A percentile compares a stretch with the other conserved stretches of the same genome.
Conservation (phyloP, 306 rosid species). For the Neltuma alba region DNA sequence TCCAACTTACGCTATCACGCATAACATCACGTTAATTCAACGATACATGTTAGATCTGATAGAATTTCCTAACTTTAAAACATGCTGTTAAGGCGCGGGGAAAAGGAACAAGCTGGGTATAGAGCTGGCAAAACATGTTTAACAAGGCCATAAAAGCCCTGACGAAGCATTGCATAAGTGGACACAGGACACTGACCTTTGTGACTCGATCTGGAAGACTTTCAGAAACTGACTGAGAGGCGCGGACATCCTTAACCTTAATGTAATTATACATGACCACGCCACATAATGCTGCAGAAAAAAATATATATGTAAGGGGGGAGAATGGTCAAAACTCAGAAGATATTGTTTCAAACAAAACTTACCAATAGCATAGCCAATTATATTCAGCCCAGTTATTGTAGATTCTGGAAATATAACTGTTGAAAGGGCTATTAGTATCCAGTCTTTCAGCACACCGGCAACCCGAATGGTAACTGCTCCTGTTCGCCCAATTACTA, state of each 20-base stretch:
- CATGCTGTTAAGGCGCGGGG: not conserved
- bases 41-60: not conserved
- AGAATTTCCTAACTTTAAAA: not conserved
- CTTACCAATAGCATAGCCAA: conserved; percentile 92
- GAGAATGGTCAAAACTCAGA: not conserved
- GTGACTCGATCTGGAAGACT: conserved; percentile 64
- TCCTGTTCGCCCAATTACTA: conserved; percentile 95
- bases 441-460: conserved; percentile 97
- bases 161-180: conserved; percentile 26
- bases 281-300: conserved; percentile 77
- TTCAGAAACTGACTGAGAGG: conserved; percentile 67
- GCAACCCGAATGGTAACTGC: conserved; percentile 95
- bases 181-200: conserved; percentile 52
- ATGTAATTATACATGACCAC: conserved; percentile 93
- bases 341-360: conserved; percentile 23
- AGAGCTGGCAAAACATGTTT: conserved; percentile 11
- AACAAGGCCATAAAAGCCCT: not conserved
- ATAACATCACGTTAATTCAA: conserved; percentile 8
- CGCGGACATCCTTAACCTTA: conserved; percentile 90
- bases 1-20: not conserved
- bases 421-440: conserved; percentile 92
- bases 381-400: conserved; percentile 84
- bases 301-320: conserved; percentile 4
- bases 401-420: conserved; percentile 91
- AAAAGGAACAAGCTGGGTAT: not conserved